Percentiles rank a stretch among this genome's conserved stretches.
These are phyloP conservation scores for Nepenthes mirabilis DNA, from an alignment of 148 eudicot species.

Conservation along the genomic window DNA sequence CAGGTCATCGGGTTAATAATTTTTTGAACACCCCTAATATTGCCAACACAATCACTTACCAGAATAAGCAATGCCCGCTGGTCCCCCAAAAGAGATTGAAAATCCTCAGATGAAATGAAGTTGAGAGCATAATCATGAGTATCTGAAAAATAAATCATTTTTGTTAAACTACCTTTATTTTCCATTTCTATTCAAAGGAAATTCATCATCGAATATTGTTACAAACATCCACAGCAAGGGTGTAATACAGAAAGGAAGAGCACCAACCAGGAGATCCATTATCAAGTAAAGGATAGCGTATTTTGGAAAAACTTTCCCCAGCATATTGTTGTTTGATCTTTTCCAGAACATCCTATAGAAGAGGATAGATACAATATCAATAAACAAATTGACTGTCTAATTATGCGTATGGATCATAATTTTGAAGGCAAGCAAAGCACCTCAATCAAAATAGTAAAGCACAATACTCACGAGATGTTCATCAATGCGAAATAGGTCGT, in stretches of 20 bases:
- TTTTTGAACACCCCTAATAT: no score
- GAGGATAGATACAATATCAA: slow-evolving; percentile 4
- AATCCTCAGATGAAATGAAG: slow-evolving; percentile 33
- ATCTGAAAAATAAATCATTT: slow-evolving; percentile 10
- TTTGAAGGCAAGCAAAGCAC: background rate
- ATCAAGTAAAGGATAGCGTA: slow-evolving; percentile 50
- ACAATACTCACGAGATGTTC: slow-evolving; percentile 54
- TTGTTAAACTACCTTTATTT: background rate
- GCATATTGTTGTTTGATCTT: slow-evolving; percentile 30
- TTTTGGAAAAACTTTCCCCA: slow-evolving; percentile 28
- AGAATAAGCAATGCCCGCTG: slow-evolving; percentile 44
- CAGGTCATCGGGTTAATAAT: no score
- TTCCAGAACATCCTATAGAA: slow-evolving; percentile 52
- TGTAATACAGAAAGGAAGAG: slow-evolving; percentile 1
- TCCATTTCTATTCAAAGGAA: background rate
- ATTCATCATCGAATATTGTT: background rate
- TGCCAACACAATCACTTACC: slow-evolving; percentile 23
- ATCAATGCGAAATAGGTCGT: slow-evolving; percentile 64
- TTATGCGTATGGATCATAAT: background rate
- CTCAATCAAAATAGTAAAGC: background rate
- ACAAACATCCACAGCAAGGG: background rate
- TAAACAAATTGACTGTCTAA: background rate
- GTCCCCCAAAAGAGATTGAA: slow-evolving; percentile 27
- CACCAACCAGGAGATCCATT: slow-evolving; percentile 42
- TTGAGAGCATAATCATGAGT: slow-evolving; percentile 25